Conservation (phyloP, 768 basidiomycete species). For the Pulveroboletus frians region DNA sequence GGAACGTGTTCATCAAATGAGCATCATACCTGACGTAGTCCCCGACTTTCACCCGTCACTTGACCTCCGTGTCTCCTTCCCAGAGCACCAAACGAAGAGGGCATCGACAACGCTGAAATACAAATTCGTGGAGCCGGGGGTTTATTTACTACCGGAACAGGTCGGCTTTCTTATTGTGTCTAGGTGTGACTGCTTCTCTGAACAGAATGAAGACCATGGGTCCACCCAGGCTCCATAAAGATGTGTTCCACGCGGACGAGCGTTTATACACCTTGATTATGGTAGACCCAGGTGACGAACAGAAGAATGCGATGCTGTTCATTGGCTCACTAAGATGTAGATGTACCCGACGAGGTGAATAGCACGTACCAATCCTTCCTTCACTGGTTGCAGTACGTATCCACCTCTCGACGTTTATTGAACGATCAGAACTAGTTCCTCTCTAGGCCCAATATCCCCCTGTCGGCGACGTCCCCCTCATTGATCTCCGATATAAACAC, state of each 20-base stretch:
- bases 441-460: constrained; percentile 72
- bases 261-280: constrained; percentile 85
- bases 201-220: constrained; percentile 47
- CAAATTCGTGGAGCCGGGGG: constrained; percentile 62
- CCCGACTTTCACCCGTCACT: constrained; percentile 65
- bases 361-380: constrained; percentile 66
- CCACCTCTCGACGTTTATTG: neutral
- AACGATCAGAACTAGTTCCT: neutral
- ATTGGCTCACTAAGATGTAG: constrained; percentile 35
- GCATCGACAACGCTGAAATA: constrained; percentile 22
- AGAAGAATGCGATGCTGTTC: constrained; percentile 3
- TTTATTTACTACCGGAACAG: constrained; percentile 62
- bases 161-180: constrained; percentile 33
- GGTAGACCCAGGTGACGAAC: constrained; percentile 71
- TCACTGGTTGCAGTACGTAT: constrained; percentile 79
- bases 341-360: constrained; percentile 73
- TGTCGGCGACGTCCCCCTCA: constrained; percentile 52
- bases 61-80: constrained; percentile 66
- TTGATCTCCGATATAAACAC: constrained; percentile 39
- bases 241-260: constrained; percentile 76
- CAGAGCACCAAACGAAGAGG: constrained; percentile 23
- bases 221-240: constrained; percentile 63
- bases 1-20: constrained; percentile 90
- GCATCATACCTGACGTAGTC: constrained; percentile 83
- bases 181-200: neutral